A percentile compares a stretch with the other conserved stretches of the same genome.
Evolutionary conservation across 352 stramenopile species (phyloP).

Genomic region (Lagenidium sp.): DNA sequence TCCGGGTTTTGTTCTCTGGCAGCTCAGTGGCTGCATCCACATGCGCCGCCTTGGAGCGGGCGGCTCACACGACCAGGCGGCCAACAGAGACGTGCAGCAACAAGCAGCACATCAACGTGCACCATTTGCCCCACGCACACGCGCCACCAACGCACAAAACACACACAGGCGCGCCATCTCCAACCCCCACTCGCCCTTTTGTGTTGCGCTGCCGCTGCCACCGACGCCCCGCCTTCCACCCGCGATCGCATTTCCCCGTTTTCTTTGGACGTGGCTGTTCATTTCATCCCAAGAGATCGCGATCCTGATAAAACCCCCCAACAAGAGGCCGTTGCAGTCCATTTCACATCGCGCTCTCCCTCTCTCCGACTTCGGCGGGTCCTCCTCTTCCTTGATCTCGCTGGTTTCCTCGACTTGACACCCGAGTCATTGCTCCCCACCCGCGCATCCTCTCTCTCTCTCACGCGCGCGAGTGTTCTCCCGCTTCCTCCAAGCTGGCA

Average conservation of each 20-base stretch:
- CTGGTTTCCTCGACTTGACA: too few species aligned
- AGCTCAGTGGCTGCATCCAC: too few species aligned
- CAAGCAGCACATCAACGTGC: neutral
- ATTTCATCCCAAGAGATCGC: too few species aligned
- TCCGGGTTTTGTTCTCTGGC: too few species aligned
- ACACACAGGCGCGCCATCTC: neutral
- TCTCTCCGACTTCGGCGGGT: neutral
- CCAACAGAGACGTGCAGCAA: neutral
- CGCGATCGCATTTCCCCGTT: neutral
- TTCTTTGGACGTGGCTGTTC: too few species aligned
- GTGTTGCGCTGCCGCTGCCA: neutral
- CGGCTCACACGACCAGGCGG: too few species aligned
- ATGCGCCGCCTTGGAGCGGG: too few species aligned
- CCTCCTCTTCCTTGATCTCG: neutral
- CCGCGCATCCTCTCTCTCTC: neutral
- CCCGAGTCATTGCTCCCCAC: neutral
- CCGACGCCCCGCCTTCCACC: neutral
- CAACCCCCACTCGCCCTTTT: neutral
- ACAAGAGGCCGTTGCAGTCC: too few species aligned
- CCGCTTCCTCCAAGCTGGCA: neutral
- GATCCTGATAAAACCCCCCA: too few species aligned
- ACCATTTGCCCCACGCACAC: neutral
- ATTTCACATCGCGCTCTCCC: neutral
- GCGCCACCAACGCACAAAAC: neutral
- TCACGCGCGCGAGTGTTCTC: neutral